These are phyloP conservation scores for Saturnispora hagleri DNA, from an alignment of 805 yeast genomes.

Conservation along the genomic window DNA sequence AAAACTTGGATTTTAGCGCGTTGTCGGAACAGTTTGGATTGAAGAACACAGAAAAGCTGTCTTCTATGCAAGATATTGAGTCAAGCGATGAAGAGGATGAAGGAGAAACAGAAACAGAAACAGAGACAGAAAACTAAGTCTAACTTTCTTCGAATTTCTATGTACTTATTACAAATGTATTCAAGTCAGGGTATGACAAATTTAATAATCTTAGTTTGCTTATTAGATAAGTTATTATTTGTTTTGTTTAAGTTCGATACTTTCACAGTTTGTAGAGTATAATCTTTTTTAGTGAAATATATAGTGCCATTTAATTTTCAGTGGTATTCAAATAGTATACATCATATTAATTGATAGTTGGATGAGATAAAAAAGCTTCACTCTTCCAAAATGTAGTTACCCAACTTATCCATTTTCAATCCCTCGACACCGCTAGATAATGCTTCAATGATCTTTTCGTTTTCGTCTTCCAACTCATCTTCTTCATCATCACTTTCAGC, in stretches of 20 bases:
- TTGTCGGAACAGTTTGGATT: conserved; percentile 27
- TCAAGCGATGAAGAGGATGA: conserved; percentile 22
- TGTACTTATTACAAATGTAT: neutral
- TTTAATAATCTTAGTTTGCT: neutral
- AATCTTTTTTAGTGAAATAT: neutral
- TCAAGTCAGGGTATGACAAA: neutral
- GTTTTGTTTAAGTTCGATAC: neutral
- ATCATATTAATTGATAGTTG: neutral
- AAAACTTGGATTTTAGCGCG: conserved; percentile 22
- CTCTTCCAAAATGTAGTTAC: conserved; percentile 65
- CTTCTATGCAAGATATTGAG: conserved; percentile 16
- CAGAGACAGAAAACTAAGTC: neutral
- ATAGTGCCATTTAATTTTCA: neutral
- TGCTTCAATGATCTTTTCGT: conserved; percentile 58
- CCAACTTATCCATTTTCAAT: conserved; percentile 74
- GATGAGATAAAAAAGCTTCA: neutral
- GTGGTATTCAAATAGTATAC: neutral
- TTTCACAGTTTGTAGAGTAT: neutral
- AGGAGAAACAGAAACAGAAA: conserved; percentile 7
- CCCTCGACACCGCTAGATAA: conserved; percentile 51
- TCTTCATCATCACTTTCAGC: conserved; percentile 28
- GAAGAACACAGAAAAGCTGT: conserved; percentile 41
- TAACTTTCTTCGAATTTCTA: neutral
- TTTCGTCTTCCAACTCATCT: conserved; percentile 29
- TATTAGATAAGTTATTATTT: neutral